Conservation (phyloP, 1,139 yeast species). For the Arxiozyma bovina region DNA sequence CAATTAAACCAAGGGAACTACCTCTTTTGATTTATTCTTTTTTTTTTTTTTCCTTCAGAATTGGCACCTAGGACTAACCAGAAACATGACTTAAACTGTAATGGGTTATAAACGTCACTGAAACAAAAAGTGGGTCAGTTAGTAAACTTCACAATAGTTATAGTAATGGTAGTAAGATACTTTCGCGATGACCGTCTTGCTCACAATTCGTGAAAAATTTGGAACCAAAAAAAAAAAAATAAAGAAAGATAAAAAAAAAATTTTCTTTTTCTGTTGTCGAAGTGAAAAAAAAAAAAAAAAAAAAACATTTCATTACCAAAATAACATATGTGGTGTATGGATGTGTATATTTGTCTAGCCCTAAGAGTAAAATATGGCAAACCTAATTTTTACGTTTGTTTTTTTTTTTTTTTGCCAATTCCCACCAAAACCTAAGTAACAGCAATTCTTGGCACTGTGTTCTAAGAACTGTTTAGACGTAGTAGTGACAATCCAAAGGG, state of each 20-base stretch:
- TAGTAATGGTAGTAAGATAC: not conserved
- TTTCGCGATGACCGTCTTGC: not conserved
- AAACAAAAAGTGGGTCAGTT: not conserved
- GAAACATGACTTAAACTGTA: not conserved
- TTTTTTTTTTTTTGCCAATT: too few relatives aligned
- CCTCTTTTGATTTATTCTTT: too few relatives aligned
- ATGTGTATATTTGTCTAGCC: not conserved
- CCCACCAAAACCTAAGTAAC: not conserved
- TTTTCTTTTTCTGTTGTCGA: not conserved
- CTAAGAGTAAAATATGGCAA: not conserved
- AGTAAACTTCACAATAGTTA: not conserved
- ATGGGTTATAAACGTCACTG: not conserved
- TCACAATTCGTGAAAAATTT: not conserved
- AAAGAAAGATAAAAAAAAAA: too few relatives aligned
- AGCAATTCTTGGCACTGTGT: not conserved
- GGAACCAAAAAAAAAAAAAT: too few relatives aligned
- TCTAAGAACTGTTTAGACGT: not conserved
- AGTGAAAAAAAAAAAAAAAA: not conserved
- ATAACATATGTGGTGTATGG: not conserved
- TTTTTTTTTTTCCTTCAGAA: not conserved
- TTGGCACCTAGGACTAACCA: too few relatives aligned
- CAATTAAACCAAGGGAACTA: not conserved
- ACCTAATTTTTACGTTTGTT: not conserved
- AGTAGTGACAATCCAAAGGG: too few relatives aligned
- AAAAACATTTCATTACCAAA: not conserved